These are phyloP conservation scores for Tricholoma furcatifolium DNA, from an alignment of 768 basidiomycete genomes.

Conservation along the genomic window DNA sequence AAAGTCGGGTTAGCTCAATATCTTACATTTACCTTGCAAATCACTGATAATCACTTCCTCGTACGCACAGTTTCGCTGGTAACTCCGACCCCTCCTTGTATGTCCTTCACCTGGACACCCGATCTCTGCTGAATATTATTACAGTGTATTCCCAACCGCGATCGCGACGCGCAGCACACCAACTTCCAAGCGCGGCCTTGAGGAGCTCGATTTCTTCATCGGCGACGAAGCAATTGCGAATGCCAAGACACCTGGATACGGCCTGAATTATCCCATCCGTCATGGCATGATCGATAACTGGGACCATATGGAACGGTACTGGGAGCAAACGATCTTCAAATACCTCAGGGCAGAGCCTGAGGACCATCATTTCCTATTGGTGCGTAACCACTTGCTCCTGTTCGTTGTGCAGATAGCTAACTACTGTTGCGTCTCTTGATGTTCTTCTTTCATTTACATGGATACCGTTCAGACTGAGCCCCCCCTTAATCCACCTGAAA, in stretches of 20 bases:
- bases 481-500: constrained; percentile 96
- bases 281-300: constrained; percentile 98
- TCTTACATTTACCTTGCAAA: background rate
- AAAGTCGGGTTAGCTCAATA: constrained; percentile 83
- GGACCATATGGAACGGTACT: constrained; percentile 99
- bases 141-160: constrained; percentile 94
- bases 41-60: constrained; percentile 2
- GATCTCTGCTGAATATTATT: background rate
- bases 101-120: constrained; percentile 27
- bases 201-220: constrained; percentile 99
- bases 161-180: constrained; percentile 87
- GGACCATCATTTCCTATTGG: constrained; percentile 97
- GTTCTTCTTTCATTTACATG: background rate
- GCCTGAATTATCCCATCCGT: constrained; percentile 93
- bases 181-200: constrained; percentile 94
- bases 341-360: constrained; percentile 98
- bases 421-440: too few species aligned
- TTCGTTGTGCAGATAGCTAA: too few species aligned
- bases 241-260: constrained; percentile 91
- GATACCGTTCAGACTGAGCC: constrained; percentile 81
- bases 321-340: constrained; percentile 99
- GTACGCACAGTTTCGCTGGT: constrained; percentile 77
- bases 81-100: constrained; percentile 99
- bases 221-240: constrained; percentile 97
- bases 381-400: constrained; percentile 38